Base-by-base conservation (phyloP, 495 filamentous ascomycete genomes). In the Jackrogersella minutella region DNA sequence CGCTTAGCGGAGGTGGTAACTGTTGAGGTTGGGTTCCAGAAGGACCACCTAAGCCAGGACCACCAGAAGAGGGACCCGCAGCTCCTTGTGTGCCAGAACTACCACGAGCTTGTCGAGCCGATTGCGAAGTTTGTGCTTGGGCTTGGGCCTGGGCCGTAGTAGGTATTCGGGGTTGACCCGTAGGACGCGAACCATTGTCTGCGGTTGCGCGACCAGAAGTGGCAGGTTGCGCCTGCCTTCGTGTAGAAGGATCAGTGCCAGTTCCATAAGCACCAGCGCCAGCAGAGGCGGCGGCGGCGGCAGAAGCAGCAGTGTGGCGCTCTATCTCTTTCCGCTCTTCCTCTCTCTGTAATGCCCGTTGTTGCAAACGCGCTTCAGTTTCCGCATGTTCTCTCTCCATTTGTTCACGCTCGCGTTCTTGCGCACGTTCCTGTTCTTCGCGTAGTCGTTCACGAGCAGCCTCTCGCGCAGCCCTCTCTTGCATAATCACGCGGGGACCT, bases 401-500 rank as follows among this genome's bases (percentile, higher is more conserved):
- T 58, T n/a, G n/a, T n/a, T n/a, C n/a, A n/a, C n/a, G n/a, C n/a
- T n/a, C n/a, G n/a, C 78, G 40, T 46, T 46, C 19, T 46, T 21
- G 75, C 66, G 85, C 84, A 28, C 85, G 81, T 68, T 90, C 87
- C 16, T 87, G 81, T 66, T 90, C 87, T 16, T 87, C 87, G 69
- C 83, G 85, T 52, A 81, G 83, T 55, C 86, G 55, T 16, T 64
- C 56, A 17, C 61, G 55, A 14, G 66, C 66, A n/a, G 89, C 90
- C 73, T 93, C 90, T 34, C 90, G 84, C 62, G 85, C 85, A 50
- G 76, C 76, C 55, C 90, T 87, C 67, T 90, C 85, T 69, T 87
- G 84, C 90, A 93, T 92, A 40, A 93, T 90, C 67, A 90, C 86
- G 26, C 87, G 87, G 21, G 91, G 91, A 33, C 83, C 82, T 59